phyloP scores from a whole-genome alignment of 352 stramenopile genomes.

The Pythium grandisporangium region DNA sequence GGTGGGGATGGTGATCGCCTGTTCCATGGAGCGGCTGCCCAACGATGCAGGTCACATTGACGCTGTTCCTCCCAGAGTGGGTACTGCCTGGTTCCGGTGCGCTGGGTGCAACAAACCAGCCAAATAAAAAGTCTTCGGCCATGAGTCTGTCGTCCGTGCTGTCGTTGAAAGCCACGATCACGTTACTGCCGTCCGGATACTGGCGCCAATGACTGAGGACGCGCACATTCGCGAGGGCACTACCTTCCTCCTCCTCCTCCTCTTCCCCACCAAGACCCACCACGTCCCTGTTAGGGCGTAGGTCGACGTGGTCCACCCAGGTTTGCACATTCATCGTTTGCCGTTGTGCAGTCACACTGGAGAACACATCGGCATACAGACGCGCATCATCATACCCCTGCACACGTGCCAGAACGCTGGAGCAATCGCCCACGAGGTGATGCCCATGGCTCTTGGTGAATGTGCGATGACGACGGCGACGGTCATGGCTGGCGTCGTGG shows the following conservation, averaged over 20 bases:
- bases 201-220: constrained; percentile 20
- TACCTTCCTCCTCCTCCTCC: constrained; percentile 3
- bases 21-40: constrained; percentile 9
- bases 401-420: constrained; percentile 21
- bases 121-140: constrained; percentile 19
- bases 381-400: constrained; percentile 36
- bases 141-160: constrained; percentile 9
- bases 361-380: constrained; percentile 46
- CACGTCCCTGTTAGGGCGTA: too few relatives aligned
- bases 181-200: constrained; percentile 19
- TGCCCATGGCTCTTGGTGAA: constrained; percentile 51
- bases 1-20: too few relatives aligned
- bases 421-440: constrained; percentile 28
- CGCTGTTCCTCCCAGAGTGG: too few relatives aligned
- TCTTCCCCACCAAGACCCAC: too few relatives aligned
- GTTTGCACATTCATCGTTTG: constrained; percentile 42
- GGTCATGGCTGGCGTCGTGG: too few relatives aligned
- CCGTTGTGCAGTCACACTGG: constrained; percentile 17
- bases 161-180: constrained; percentile 20
- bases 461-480: too few relatives aligned
- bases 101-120: constrained; percentile 16
- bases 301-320: constrained; percentile 16
- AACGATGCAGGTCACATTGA: constrained; percentile 18
- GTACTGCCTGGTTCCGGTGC: constrained; percentile 1
- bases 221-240: constrained; percentile 6